Evolutionary conservation across 2,329 filamentous ascomycete species (phyloP), one percentile per base, ranked within the genome.

Genomic region (Trichoderma arundinaceum): DNA sequence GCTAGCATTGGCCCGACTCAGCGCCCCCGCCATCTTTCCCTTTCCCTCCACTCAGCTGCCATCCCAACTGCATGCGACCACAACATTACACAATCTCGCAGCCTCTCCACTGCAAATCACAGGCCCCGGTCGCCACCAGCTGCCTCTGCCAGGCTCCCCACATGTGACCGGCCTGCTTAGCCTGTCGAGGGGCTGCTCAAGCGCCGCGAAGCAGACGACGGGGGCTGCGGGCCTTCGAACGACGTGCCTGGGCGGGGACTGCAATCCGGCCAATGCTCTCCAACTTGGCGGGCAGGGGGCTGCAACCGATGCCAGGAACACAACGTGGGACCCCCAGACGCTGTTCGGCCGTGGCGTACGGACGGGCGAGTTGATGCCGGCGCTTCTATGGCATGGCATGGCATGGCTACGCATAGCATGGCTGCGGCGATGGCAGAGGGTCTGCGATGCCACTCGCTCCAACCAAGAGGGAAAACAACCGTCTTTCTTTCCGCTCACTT

Each of bases 221-320:
- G 17, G 48, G 60, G 60, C n/a, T 15, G 32, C 38, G 57, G 28
- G 32, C 13, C 39, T 53, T 58, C 39, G 38, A 46, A 43, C 41
- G 35, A 56, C 17, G 41, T 39, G 52, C 33, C 60, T 28, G n/a
- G 57, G 44, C 39, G 38, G 15, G 58, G 53, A 39, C 52, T 58
- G 32, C 44, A 38, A 13, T 33, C 57, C 56, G 64, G 64, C 43
- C 49, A 38, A 32, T 35, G 64, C 64, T 49, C 43, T 39, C 41
- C 28, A 56, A 44, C 43, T 62, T 46, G 32, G 39, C 51, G 41
- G 28, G 28, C 43, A 54, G 32, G 17, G 48, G 60, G 60, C 10
- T 56, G 46, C 48, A 46, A 10, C 57, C 46, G 64, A 66, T 46
- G 65, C 59, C 65, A 63, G 65, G 59, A 66, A 66, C 58, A 44